Conservation (phyloP, 2,329 filamentous ascomycete genomes). For the Elsinoe ampelina region DNA sequence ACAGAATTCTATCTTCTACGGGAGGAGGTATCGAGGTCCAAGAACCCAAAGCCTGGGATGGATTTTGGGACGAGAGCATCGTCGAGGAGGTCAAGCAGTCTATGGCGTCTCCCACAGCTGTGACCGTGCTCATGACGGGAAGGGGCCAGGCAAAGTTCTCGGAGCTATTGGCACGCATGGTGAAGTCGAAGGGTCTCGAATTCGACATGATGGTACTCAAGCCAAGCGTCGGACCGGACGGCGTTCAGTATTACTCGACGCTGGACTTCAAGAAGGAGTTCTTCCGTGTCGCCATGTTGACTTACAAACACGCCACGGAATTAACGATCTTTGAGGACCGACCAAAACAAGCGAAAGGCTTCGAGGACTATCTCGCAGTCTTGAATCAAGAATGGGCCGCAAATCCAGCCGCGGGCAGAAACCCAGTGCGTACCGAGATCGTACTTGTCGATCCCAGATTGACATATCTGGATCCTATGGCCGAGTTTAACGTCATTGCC, state of each 20-base stretch:
- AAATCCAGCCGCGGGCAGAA: slow-evolving; percentile 36
- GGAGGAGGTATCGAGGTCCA: slow-evolving; percentile 75
- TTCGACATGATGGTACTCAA: slow-evolving; percentile 88
- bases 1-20: slow-evolving; percentile 72
- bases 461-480: slow-evolving; percentile 64
- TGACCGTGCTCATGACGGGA: slow-evolving; percentile 81
- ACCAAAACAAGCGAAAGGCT: slow-evolving; percentile 61
- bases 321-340: slow-evolving; percentile 61
- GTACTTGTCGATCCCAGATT: slow-evolving; percentile 74
- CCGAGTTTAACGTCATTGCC: slow-evolving; percentile 76
- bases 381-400: slow-evolving; percentile 55
- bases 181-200: slow-evolving; percentile 63
- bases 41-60: slow-evolving; percentile 74
- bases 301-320: slow-evolving; percentile 74
- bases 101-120: slow-evolving; percentile 71
- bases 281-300: slow-evolving; percentile 70
- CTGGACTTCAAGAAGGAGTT: slow-evolving; percentile 90
- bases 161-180: slow-evolving; percentile 72
- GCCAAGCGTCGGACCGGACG: slow-evolving; percentile 69
- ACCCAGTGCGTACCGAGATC: slow-evolving; percentile 66
- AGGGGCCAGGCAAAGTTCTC: slow-evolving; percentile 68
- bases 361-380: slow-evolving; percentile 71
- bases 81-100: slow-evolving; percentile 67
- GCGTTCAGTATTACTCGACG: slow-evolving; percentile 69
- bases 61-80: slow-evolving; percentile 95